Evolutionary conservation across 495 filamentous ascomycete species (phyloP), one percentile per base, ranked within the genome.

Genomic region (Thermothielavioides terrestris): DNA sequence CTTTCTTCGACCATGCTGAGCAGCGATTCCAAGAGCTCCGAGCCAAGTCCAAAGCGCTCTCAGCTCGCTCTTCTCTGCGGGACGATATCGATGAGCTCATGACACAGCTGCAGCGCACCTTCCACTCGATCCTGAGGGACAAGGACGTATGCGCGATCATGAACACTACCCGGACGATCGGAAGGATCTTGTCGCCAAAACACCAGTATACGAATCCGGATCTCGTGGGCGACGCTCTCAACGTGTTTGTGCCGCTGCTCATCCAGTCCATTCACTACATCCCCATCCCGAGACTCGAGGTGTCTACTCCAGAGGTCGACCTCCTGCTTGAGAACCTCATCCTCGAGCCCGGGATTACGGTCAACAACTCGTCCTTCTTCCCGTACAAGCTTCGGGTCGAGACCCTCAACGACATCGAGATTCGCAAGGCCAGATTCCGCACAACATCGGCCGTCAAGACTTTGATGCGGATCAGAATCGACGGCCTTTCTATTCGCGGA

Each of bases 241-340:
- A 89, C 43, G 78, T 90, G 17, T 87, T 95, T 65, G 69, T 94
- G 27, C 91, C 91, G 1, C 69, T 88, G 20, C 58, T 88, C 32
- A 79, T 95, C 54, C 72, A 84, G 54, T 77, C 76, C 9, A 73
- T 95, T 48, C 86, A 94, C 62, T 88, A 88, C 68, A 72, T 95
- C 15, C 91, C 91, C 0, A 91, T 97, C 30, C 88, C 89, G 0
- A 81, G 91, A 4, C 69, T 95, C 30, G 91, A 95, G 57, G 68
- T 95, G 6, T 83, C 86, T 1, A 83, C 85, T 3, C 91, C 88
- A 1, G 80, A 85, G 43, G 69, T 94, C 53, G 89, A 94, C 55
- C 77, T 97, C 10, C 71, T 97, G 1, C 68, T 97, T 7, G 91
- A 95, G 57, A 95, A 92, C 48, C 72, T 97, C 32, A 84, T 97